Base-by-base conservation (phyloP, 2,329 filamentous ascomycete genomes). In the Curvularia sp. region DNA sequence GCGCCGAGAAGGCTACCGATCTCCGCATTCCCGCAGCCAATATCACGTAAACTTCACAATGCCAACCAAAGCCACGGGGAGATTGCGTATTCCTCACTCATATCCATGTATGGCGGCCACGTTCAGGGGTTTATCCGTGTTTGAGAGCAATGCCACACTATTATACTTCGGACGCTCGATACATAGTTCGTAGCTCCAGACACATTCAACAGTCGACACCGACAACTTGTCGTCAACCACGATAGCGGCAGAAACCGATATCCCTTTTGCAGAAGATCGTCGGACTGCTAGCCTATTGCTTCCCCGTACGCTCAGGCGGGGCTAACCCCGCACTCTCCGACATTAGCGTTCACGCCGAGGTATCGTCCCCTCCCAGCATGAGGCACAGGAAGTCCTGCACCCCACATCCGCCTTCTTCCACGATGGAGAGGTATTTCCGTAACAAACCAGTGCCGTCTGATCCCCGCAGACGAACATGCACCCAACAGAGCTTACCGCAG, bases 361-460 rank as follows among this genome's bases (percentile, higher is more conserved):
- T 30, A 27, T 50, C 34, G 53, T 55, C 61, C 64, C 63, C 65
- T 64, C 66, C 61, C 49, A 47, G 49, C 34, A 28, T 48, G 49
- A 60, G 47, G 50, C 58, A 57, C 53, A 49, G 15, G 49, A 41
- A 49, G 66, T 65, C 63, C 63, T 73, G 72, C 67, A 74, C 73
- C 73, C 72, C 73, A 75, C 72, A 75, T 72, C 64, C 66, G 64
- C 60, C 52, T 61, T 49, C 65, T 66, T 66, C 64, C 50, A 68
- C 63, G 55, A 64, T 51, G 34, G 46, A 61, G 38, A 49, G 21
- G 43, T 38, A 49, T 23, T 34, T 36, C 49, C 54, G 47, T 45
- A 49, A 42, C 52, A 59, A 66, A 60, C 65, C 64, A 68, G 53
- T 54, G 62, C 61, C 61, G 55, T 60, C 51, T 47, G 59, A 64